These are phyloP conservation scores for Phytopythium oedochilum DNA, from an alignment of 352 stramenopile species.

Conservation along the genomic window DNA sequence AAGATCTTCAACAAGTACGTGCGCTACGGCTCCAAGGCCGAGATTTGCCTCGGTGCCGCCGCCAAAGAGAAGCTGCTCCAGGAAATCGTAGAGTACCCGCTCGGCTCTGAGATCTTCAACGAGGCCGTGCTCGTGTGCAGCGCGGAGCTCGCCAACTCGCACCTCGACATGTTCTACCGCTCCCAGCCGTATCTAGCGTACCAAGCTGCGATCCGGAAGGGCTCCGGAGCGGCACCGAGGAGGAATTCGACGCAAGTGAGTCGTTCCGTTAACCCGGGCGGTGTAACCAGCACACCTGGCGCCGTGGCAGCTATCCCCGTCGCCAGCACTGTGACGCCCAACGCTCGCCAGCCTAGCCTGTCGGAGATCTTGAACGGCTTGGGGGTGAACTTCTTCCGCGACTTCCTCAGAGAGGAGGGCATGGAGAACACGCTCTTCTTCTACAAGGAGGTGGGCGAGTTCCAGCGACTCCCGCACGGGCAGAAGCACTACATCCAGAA, in stretches of 20 bases:
- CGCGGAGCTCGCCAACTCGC: conserved; percentile 53
- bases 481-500: conserved; percentile 73
- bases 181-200: conserved; percentile 40
- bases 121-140: conserved; percentile 52
- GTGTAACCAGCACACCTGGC: no score
- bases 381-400: conserved; percentile 48
- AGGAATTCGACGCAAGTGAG: neutral
- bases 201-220: conserved; percentile 15
- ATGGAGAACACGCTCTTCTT: conserved; percentile 58
- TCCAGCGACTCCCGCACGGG: conserved; percentile 58
- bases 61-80: conserved; percentile 47
- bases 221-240: neutral
- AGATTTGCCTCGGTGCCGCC: conserved; percentile 39
- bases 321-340: no score
- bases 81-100: conserved; percentile 38
- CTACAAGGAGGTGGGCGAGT: conserved; percentile 72
- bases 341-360: conserved; percentile 4
- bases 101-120: conserved; percentile 47
- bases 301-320: no score
- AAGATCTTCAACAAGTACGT: conserved; percentile 83
- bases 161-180: conserved; percentile 56
- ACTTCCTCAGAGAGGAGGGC: conserved; percentile 47
- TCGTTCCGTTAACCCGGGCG: no score
- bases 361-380: conserved; percentile 43
- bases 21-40: conserved; percentile 61